Base-by-base conservation (phyloP, 441 rosid genomes). In the Lepidium campestre region DNA sequence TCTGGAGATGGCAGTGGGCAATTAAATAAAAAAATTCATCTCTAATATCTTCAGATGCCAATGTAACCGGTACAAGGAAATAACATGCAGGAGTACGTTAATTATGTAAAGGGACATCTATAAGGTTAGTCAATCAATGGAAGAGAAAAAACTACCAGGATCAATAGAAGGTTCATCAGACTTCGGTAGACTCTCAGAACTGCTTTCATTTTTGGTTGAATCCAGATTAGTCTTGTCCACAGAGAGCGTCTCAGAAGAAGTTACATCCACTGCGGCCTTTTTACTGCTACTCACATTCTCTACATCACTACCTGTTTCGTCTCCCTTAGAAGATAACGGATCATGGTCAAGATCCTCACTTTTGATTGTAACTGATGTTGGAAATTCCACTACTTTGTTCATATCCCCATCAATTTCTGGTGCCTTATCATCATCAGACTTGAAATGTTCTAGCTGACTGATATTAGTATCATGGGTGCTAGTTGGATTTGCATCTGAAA, bases 1-100 rank as follows among this genome's bases (percentile, higher is more conserved):
- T 62, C 88, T 64, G 86, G 64, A 63, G 66, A 83, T 12, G 7
- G 68, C 76, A 77, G 69, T 57, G 67, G 70, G 72, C 59, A 53
- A 68, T 35, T 81, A 59, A 78, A 71, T 67, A 73, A 36, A 66
- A 63, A 62, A 65, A 65, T 73, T 78, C 80, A 54, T 67, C 73
- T 78, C 67, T 60, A 67, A 75, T 79, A 46, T 57, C 62, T 70
- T 56, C 62, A 76, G 68, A 67, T 58, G 73, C 39, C 47, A 45
- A 6, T 31, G 29, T 32, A 46, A 49, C 65, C 20, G 29, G 12
- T n/a, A 52, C 25, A 62, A 45, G 23, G 20, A 48, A 49, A 57
- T 57, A 13, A 49, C 17, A 47, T 13, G 71, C 58, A 53, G 70
- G 57, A 66, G 62, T 20, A 19, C 59, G 65, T 59, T 54, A 69